Base-by-base conservation (phyloP, 2,329 filamentous ascomycete genomes). In the Beauveria sp. region DNA sequence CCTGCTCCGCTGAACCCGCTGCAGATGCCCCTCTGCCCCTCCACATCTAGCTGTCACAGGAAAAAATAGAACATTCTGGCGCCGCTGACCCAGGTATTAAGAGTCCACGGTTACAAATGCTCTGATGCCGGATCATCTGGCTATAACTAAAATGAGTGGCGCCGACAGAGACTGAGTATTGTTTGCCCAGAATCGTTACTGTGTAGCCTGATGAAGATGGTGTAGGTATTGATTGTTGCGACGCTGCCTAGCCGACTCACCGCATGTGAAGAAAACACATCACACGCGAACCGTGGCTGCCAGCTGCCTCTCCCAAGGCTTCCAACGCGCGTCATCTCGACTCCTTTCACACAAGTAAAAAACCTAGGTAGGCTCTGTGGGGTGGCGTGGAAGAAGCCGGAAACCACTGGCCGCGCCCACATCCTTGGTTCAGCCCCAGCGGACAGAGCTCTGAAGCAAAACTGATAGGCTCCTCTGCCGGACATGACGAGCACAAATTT, bases 331-430 rank as follows among this genome's bases (percentile, higher is more conserved):
- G 34, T 38, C 34, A 38, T 38, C 34, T 38, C 12, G 34, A 38
- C 34, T 22, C 16, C 3, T 42, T 16, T n/a, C 20, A 45, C 31
- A 50, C 5, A 38, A 38, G 34, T 16, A 38, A 38, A 38, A 16
- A 38, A n/a, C n/a, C n/a, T n/a, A 40, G 38, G 46, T 9, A 45
- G 20, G 22, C 14, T n/a, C 24, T 56, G 60, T 62, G 60, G 60
- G 53, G 53, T 53, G 40, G 20, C 57, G 60, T 57, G 60, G 60
- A 62, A 62, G 60, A 58, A 62, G 60, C 60, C 60, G 60, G 60
- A 62, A 62, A 38, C 51, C 60, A n/a, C 52, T 52, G 48, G 57
- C 42, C 40, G 28, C 49, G 24, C 12, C 60, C 60, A 38, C 28
- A 38, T 28, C 46, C 60, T 31, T 57, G 53, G n/a, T 52, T 55